Evolutionary conservation across 1,284 basidiomycete genomes (phyloP).

Genomic region (Moesziomyces sp.): DNA sequence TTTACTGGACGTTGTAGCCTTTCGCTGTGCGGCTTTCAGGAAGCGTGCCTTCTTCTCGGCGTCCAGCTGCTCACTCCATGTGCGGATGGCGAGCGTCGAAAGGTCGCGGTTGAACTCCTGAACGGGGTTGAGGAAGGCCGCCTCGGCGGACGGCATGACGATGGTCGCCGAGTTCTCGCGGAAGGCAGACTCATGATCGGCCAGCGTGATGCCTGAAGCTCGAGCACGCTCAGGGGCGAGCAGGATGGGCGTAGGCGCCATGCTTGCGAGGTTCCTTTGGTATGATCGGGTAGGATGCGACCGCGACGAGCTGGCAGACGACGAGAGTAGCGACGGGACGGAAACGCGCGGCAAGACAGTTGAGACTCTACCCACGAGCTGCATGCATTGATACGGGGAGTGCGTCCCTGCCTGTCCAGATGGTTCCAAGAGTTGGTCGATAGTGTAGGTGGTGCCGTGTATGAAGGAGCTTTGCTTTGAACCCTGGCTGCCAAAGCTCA

Average conservation of each 20-base stretch:
- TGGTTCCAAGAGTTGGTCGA: neutral
- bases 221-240: constrained; percentile 52
- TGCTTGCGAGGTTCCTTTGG: constrained; percentile 14
- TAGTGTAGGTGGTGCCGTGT: neutral
- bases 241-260: constrained; percentile 63
- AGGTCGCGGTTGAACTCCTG: constrained; percentile 98
- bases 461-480: neutral
- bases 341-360: constrained; percentile 7
- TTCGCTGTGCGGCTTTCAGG: constrained; percentile 69
- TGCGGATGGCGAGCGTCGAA: constrained; percentile 86
- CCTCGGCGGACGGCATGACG: constrained; percentile 63
- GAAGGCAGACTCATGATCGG: constrained; percentile 58
- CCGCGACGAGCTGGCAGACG: neutral
- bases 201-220: constrained; percentile 56
- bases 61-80: constrained; percentile 83
- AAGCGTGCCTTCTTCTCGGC: constrained; percentile 76
- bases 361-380: constrained; percentile 13
- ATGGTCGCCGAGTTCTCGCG: constrained; percentile 65
- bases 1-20: constrained; percentile 35
- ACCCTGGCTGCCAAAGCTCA: neutral
- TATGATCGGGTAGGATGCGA: neutral
- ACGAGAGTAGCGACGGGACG: constrained; percentile 14
- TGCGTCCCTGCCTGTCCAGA: neutral
- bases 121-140: constrained; percentile 91
- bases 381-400: constrained; percentile 23